These are phyloP conservation scores for Bipolaris sorokiniana DNA, from an alignment of 2,329 filamentous ascomycete species.

Conservation along the genomic window DNA sequence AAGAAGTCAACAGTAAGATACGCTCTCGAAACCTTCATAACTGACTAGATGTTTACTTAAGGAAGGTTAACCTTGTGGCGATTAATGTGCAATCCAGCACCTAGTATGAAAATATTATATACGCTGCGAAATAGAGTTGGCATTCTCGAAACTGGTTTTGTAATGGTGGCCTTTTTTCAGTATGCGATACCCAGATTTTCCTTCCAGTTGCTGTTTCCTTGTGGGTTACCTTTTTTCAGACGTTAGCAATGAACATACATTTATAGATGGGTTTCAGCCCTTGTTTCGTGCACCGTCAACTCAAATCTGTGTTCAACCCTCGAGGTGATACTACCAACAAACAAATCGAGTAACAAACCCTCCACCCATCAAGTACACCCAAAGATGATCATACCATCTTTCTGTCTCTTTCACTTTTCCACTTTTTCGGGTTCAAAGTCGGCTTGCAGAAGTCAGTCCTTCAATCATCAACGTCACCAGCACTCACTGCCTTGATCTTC, in stretches of 20 bases:
- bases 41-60: not conserved
- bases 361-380: not conserved
- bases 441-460: too few species aligned
- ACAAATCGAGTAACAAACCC: not conserved
- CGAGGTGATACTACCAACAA: not conserved
- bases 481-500: too few species aligned
- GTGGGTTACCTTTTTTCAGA: not conserved
- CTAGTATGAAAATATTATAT: not conserved
- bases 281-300: not conserved
- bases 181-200: not conserved
- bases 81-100: not conserved
- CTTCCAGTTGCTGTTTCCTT: not conserved
- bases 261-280: not conserved
- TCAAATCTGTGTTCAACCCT: not conserved
- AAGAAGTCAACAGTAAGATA: not conserved
- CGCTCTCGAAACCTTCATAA: not conserved
- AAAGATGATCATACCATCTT: not conserved
- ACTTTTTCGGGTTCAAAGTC: too few species aligned
- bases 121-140: not conserved
- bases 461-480: too few species aligned
- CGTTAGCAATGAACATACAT: not conserved
- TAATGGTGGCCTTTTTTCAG: not conserved
- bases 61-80: not conserved
- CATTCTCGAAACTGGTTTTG: not conserved
- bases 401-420: not conserved